Evolutionary conservation across 2,329 filamentous ascomycete species (phyloP).

Genomic region (Albifimbria verrucaria): DNA sequence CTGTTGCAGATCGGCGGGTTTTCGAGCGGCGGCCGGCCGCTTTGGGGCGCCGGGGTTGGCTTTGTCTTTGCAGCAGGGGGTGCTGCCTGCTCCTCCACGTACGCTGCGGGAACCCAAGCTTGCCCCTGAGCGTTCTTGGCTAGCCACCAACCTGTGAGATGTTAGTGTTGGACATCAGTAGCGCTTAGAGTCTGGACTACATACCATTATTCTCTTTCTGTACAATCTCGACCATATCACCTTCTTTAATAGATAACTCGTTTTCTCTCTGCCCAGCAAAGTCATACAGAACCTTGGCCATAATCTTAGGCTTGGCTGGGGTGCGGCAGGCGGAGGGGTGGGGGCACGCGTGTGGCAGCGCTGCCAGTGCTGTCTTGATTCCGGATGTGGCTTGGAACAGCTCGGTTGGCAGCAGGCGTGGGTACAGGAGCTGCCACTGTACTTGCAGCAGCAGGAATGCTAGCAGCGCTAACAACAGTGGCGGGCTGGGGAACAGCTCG

Average conservation of each 20-base stretch:
- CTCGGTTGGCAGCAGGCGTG: conserved; percentile 1
- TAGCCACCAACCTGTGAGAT: conserved; percentile 82
- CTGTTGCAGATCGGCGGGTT: conserved; percentile 65
- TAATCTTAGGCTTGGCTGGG: conserved; percentile 61
- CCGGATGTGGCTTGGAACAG: conserved; percentile 46
- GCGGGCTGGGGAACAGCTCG: conserved; percentile 31
- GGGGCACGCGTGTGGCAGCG: conserved; percentile 53
- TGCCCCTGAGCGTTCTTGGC: conserved; percentile 71
- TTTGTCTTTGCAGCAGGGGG: conserved; percentile 57
- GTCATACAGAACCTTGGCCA: conserved; percentile 88
- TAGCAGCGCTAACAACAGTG: conserved; percentile 21
- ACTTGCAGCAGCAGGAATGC: conserved; percentile 6
- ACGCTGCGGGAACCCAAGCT: conserved; percentile 92
- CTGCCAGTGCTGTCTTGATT: conserved; percentile 51
- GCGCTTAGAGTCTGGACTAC: too few relatives aligned
- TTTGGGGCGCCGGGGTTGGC: conserved; percentile 76
- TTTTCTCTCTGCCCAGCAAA: conserved; percentile 82
- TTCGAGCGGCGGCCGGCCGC: conserved; percentile 69
- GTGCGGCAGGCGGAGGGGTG: conserved; percentile 65
- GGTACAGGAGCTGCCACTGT: conserved; percentile 12
- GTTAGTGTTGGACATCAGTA: conserved; percentile 26
- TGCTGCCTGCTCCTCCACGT: conserved; percentile 80
- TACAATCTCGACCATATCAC: conserved; percentile 83
- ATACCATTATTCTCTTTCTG: conserved; percentile 93
- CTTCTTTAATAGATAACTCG: conserved; percentile 76